phyloP scores from a whole-genome alignment of 805 yeast species.

The Cyberlindnera samutprakarnensis region DNA sequence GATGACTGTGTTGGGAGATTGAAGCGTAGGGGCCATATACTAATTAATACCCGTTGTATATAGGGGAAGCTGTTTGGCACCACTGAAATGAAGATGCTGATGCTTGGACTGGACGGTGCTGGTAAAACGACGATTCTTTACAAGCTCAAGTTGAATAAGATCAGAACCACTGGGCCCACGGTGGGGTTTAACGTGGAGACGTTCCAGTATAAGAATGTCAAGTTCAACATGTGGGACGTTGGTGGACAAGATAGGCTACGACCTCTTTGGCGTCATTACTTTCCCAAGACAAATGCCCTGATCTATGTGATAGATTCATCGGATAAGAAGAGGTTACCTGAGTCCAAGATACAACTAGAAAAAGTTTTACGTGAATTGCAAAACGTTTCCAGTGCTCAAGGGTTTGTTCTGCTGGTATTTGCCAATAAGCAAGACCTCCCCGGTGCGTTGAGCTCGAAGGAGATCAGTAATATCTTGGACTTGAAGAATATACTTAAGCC shows the following conservation, averaged over 20 bases:
- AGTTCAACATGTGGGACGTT: constrained; percentile 89
- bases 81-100: constrained; percentile 57
- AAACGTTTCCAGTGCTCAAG: constrained; percentile 39
- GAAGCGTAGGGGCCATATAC: too few species aligned
- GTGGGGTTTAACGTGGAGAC: constrained; percentile 93
- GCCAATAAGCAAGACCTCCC: constrained; percentile 96
- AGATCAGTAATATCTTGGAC: constrained; percentile 65
- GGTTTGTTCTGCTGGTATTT: constrained; percentile 72
- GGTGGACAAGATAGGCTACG: constrained; percentile 94
- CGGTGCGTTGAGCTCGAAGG: constrained; percentile 82
- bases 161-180: constrained; percentile 80
- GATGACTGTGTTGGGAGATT: too few species aligned
- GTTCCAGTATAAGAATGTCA: constrained; percentile 71
- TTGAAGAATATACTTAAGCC: constrained; percentile 49
- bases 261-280: constrained; percentile 93
- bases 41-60: neutral
- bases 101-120: constrained; percentile 91
- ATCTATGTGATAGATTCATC: constrained; percentile 86
- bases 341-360: constrained; percentile 69
- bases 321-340: constrained; percentile 64
- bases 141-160: constrained; percentile 71
- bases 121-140: constrained; percentile 87
- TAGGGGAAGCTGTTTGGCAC: constrained; percentile 43
- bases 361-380: constrained; percentile 79
- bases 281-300: constrained; percentile 86